These are phyloP conservation scores for Quercus rubra DNA, from an alignment of 306 rosid species.

Conservation along the genomic window DNA sequence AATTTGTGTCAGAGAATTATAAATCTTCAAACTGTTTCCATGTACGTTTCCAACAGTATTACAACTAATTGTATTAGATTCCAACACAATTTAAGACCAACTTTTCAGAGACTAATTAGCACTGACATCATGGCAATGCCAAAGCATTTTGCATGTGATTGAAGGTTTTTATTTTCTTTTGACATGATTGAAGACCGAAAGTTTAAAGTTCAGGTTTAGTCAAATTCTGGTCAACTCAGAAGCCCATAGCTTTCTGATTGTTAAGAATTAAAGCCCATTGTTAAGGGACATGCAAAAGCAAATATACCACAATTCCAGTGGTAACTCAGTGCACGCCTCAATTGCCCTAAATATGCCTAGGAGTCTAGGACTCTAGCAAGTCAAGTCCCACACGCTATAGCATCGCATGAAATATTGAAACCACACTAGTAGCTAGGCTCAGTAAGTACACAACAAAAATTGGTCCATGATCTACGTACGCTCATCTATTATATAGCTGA, in stretches of 20 bases:
- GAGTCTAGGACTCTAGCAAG: too few relatives aligned
- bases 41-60: not conserved
- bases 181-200: conserved; percentile 12
- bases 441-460: too few relatives aligned
- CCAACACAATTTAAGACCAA: not conserved
- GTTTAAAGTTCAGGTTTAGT: conserved; percentile 23
- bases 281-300: conserved; percentile 13
- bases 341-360: too few relatives aligned
- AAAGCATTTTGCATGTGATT: conserved; percentile 40
- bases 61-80: not conserved
- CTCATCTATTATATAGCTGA: too few relatives aligned
- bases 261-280: conserved; percentile 4
- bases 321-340: too few relatives aligned
- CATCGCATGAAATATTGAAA: not conserved
- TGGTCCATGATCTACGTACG: too few relatives aligned
- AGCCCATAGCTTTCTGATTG: conserved; percentile 28
- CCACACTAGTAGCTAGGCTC: not conserved
- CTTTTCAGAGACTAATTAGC: conserved; percentile 21
- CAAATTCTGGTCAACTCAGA: conserved; percentile 29
- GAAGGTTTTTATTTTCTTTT: not conserved
- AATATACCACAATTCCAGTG: not conserved
- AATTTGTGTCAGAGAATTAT: not conserved
- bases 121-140: conserved; percentile 16
- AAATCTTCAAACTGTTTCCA: not conserved
- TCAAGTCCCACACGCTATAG: conserved; percentile 11